Evolutionary conservation across 805 yeast genomes (phyloP).

Genomic region (Candida maris): DNA sequence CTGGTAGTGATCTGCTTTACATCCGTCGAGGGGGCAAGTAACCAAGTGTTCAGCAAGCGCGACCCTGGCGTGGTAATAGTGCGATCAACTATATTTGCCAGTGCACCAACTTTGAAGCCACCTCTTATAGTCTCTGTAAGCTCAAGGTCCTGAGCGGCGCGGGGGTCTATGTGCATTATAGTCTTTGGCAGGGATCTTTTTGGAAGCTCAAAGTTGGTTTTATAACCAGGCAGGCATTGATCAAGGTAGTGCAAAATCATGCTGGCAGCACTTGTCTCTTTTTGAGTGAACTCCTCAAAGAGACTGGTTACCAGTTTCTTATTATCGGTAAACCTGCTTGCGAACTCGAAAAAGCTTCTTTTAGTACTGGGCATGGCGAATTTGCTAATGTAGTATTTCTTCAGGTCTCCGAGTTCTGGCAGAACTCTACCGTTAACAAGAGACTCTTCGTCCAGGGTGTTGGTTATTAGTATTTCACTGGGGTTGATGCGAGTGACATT

Average conservation of each 20-base stretch:
- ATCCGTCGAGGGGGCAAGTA: conserved; percentile 72
- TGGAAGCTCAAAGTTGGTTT: conserved; percentile 66
- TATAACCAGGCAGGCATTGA: conserved; percentile 67
- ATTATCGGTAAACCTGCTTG: conserved; percentile 39
- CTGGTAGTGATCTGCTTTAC: conserved; percentile 52
- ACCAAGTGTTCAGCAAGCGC: conserved; percentile 75
- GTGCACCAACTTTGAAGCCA: conserved; percentile 59
- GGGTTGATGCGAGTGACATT: conserved; percentile 79
- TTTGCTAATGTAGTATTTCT: conserved; percentile 56
- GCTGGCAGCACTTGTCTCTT: conserved; percentile 59
- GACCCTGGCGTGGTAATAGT: conserved; percentile 84
- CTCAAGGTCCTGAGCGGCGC: conserved; percentile 76
- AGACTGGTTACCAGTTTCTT: conserved; percentile 21
- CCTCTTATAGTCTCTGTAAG: conserved; percentile 57
- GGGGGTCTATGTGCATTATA: conserved; percentile 72
- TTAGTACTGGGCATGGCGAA: conserved; percentile 41
- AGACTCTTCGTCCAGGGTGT: conserved; percentile 37
- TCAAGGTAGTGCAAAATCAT: conserved; percentile 64
- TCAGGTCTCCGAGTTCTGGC: conserved; percentile 54
- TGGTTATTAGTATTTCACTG: conserved; percentile 65
- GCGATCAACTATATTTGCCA: conserved; percentile 63
- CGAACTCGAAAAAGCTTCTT: conserved; percentile 36
- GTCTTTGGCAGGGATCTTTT: conserved; percentile 47
- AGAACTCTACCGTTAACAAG: conserved; percentile 50
- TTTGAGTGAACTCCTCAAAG: conserved; percentile 35